Base-by-base conservation (phyloP, 176 grass and related monocot species). In the Oryza glaberrima region DNA sequence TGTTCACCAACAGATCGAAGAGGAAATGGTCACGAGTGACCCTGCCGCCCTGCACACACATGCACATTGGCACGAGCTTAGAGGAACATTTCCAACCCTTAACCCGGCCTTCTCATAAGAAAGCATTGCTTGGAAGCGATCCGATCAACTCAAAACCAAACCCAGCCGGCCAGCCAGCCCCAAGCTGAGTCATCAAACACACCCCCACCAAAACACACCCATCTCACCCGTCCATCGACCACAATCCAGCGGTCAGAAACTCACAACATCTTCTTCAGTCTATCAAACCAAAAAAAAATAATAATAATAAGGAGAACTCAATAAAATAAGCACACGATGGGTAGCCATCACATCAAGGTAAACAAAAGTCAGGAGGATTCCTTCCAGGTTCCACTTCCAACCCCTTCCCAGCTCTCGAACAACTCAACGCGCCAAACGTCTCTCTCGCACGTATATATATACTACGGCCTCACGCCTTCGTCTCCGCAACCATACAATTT, bases 381-480 rank as follows among this genome's bases (percentile, higher is more conserved):
- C 79, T 25, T 64, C 86, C 71, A 41, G 9, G 67, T 83, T 71
- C 87, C 34, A 35, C 34, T 35, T 35, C 34, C 91, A 76, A 77
- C 52, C 68, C 2, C 67, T 64, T 71, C 54, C 67, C 93, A 88
- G 92, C 87, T 89, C 40, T 47, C 71, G 49, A 68, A 63, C 84
- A 84, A 77, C 94, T 85, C 91, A 82, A 90, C 90, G 49, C 89
- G 86, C 76, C 90, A 47, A 87, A 73, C 64, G 20, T 40, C 87
- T 58, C 81, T 15, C n/a, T 54, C 46, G n/a, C 17, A 47, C 61
- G 36, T 92, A 87, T 90, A 89, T 90, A 89, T 77, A 75, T 19
- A 11, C 3, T 0, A 20, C 19, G 4, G 38, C 38, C 38, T 25
- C 69, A 0, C 35, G 36, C 20, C 47, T 22, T 47, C 46, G 17